A percentile compares a stretch with the other conserved stretches of the same genome.
These are phyloP conservation scores for Chaetomium olivaceum DNA, from an alignment of 2,329 filamentous ascomycete genomes.

Conservation along the genomic window DNA sequence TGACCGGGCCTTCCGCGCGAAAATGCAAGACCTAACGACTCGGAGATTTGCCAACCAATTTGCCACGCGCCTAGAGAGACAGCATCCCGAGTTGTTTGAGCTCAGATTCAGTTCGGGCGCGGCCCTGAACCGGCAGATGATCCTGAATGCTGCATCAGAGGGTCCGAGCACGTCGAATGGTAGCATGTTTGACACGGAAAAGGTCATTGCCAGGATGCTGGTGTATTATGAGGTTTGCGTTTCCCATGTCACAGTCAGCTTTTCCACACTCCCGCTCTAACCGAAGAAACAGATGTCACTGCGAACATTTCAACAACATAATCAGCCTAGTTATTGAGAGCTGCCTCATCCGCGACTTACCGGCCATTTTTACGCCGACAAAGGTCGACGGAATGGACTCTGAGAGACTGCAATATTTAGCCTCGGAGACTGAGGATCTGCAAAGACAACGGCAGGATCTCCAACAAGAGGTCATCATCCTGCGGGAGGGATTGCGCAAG, in stretches of 20 bases:
- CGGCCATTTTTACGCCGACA: conserved; percentile 44
- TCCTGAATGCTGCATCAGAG: background rate
- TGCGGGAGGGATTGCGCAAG: conserved; percentile 27
- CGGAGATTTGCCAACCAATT: background rate
- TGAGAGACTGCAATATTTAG: conserved; percentile 35
- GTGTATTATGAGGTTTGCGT: conserved; percentile 20
- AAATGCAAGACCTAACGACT: background rate
- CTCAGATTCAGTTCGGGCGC: background rate
- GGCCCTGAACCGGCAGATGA: background rate
- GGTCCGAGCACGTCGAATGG: background rate
- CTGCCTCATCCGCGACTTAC: conserved; percentile 47
- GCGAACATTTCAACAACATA: conserved; percentile 49
- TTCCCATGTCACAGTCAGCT: background rate
- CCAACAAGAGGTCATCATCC: conserved; percentile 21
- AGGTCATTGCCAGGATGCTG: conserved; percentile 41
- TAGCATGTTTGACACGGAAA: conserved; percentile 40
- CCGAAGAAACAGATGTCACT: conserved; percentile 42
- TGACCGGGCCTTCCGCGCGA: conserved; percentile 30
- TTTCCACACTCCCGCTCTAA: background rate
- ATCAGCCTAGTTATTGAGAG: conserved; percentile 51
- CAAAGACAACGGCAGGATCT: conserved; percentile 21
- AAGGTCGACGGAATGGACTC: conserved; percentile 41
- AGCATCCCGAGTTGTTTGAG: background rate
- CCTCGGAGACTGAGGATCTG: conserved; percentile 38
- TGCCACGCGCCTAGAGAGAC: background rate